Percentiles rank a stretch among this genome's conserved stretches.
Conservation (phyloP, 768 basidiomycete species). For the Lentinula detonsa region DNA sequence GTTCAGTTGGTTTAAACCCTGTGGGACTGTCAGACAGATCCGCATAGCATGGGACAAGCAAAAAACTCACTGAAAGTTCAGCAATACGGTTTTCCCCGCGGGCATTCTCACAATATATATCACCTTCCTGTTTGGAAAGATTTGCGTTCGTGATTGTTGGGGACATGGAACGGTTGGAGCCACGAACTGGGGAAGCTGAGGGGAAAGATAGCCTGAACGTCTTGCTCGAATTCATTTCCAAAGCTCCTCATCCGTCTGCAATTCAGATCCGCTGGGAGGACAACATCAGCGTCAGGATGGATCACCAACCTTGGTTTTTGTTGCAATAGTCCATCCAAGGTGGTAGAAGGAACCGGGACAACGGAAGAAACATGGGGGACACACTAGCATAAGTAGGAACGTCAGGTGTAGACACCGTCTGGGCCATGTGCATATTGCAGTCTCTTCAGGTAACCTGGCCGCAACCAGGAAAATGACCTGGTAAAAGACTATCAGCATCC, state of each 20-base stretch:
- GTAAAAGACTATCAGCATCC: not conserved
- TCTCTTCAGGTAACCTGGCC: conserved; percentile 60
- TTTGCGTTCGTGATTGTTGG: not conserved
- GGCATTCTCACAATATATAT: conserved; percentile 27
- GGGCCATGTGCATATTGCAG: conserved; percentile 53
- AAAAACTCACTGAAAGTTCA: conserved; percentile 30
- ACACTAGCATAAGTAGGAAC: not conserved
- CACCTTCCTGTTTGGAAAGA: not conserved
- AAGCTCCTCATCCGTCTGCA: not conserved
- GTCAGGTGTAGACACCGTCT: not conserved
- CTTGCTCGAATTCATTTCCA: not conserved
- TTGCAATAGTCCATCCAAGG: not conserved
- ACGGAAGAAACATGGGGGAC: not conserved
- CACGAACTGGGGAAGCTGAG: not conserved
- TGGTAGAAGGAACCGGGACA: not conserved
- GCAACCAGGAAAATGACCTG: conserved; percentile 63
- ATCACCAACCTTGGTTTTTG: not conserved
- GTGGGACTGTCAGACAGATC: not conserved
- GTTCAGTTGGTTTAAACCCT: not conserved
- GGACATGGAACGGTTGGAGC: not conserved
- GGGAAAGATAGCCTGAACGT: not conserved
- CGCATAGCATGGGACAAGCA: not conserved
- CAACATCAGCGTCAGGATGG: not conserved
- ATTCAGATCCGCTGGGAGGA: not conserved
- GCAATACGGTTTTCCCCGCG: conserved; percentile 45